Evolutionary conservation across 2,329 filamentous ascomycete species (phyloP).

Genomic region (Colletotrichum abscissum): DNA sequence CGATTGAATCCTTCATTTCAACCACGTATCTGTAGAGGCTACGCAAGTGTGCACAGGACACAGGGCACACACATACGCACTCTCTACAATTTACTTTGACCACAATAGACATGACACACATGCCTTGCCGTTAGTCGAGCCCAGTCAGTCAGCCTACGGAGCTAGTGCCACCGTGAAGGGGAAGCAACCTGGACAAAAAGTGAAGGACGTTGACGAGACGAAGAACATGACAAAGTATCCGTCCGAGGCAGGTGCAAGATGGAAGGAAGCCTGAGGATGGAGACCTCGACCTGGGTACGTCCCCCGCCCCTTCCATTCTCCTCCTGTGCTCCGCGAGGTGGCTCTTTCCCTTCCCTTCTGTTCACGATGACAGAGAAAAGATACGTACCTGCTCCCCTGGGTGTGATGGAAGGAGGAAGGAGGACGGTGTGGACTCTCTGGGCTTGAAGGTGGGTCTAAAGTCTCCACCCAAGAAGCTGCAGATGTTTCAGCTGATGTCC

Average conservation of each 20-base stretch:
- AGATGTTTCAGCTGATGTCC: constrained; percentile 37
- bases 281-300: neutral
- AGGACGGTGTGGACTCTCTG: neutral
- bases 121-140: neutral
- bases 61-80: neutral
- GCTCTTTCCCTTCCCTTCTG: neutral
- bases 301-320: neutral
- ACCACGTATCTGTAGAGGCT: neutral
- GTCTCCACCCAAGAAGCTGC: constrained; percentile 16
- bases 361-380: neutral
- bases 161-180: neutral
- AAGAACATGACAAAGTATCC: neutral
- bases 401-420: neutral
- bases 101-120: neutral
- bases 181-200: neutral
- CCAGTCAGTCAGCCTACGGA: neutral
- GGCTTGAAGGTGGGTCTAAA: neutral
- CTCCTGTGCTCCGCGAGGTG: too few species aligned
- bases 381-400: neutral
- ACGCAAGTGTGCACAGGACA: neutral
- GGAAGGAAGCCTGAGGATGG: neutral
- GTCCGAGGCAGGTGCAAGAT: neutral
- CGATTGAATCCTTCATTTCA: constrained; percentile 14
- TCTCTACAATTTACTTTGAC: neutral
- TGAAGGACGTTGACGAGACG: neutral